Base-by-base conservation (phyloP, 2,329 filamentous ascomycete species). In the Paecilomyces niveus region DNA sequence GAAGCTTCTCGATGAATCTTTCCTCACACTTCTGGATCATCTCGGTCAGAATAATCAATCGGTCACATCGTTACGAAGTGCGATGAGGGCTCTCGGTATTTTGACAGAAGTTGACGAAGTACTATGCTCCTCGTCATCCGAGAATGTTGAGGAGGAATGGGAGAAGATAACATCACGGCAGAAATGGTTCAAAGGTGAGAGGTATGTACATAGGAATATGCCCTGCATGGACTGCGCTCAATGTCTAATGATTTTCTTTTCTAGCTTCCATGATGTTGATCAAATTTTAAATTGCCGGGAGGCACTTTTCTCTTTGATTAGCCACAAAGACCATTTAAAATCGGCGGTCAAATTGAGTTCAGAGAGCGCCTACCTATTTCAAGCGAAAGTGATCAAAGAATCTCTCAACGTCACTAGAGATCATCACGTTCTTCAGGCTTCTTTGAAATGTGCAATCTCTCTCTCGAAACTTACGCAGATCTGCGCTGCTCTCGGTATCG, bases 351-450 rank as follows among this genome's bases (percentile, higher is more conserved):
- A 83, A 51, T 70, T 92, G 29, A 83, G 80, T n/a, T 77, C 81
- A 0, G 81, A 81, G 10, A 83, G 89, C 56, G 83, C 88, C 15
- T 85, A 87, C 39, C 78, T 89, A 5, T 80, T 90, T 53, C 89
- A 97, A 73, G 85, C 92, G 3, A 84, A 89, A 61, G 85, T 87
- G n/a, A 84, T 95, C 66, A 78, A 96, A 2, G 80, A 88, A 52
- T 88, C 90, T 6, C 89, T 93, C 0, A 79, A 81, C 4, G 83
- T 96, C 24, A 90, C 89, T 65, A 85, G 92, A 53, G 88, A 86
- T 62, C 92, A 97, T 66, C 87, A 88, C 61, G 88, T 89, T 3
- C 83, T 89, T 1, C 92, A 97, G 69, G 92, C 96, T 66, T 93
- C 92, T 0, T 76, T 99, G 26, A 92, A 92, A 62, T 85, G 92